These are phyloP conservation scores for Tetrapisispora namnaoensis DNA, from an alignment of 805 yeast species.

Conservation along the genomic window DNA sequence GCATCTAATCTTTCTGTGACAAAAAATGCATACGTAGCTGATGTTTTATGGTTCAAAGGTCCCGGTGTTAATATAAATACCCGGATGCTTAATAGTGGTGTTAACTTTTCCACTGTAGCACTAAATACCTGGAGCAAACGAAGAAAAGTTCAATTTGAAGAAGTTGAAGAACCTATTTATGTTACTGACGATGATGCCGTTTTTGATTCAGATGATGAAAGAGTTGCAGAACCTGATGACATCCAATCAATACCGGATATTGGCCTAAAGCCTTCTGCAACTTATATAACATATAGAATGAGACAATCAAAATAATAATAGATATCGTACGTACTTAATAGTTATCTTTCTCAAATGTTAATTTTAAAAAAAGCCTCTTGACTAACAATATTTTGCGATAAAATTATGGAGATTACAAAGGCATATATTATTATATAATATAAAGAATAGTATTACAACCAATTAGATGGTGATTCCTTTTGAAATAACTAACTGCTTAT, in stretches of 20 bases:
- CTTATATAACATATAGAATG: conserved; percentile 55
- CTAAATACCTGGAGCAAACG: conserved; percentile 20
- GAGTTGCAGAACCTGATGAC: conserved; percentile 14
- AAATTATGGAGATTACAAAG: background rate
- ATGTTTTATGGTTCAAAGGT: conserved; percentile 57
- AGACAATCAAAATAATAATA: background rate
- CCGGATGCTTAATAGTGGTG: conserved; percentile 29
- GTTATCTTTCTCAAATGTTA: too few relatives aligned
- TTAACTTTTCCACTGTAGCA: conserved; percentile 5
- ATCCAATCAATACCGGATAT: conserved; percentile 17
- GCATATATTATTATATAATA: too few relatives aligned
- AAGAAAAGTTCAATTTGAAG: conserved; percentile 19
- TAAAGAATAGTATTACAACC: background rate
- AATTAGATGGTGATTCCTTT: background rate
- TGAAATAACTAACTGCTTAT: conserved; percentile 16
- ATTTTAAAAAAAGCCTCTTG: too few relatives aligned
- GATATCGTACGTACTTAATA: too few relatives aligned
- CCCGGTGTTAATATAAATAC: conserved; percentile 45
- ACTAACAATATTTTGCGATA: background rate
- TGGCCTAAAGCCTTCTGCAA: conserved; percentile 54
- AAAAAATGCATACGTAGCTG: conserved; percentile 25
- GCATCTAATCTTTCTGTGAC: conserved; percentile 17
- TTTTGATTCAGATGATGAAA: conserved; percentile 10
- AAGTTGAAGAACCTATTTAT: conserved; percentile 15
- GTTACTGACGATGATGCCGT: conserved; percentile 2